Base-by-base conservation (phyloP, 768 basidiomycete species). In the Auriscalpium orientale region DNA sequence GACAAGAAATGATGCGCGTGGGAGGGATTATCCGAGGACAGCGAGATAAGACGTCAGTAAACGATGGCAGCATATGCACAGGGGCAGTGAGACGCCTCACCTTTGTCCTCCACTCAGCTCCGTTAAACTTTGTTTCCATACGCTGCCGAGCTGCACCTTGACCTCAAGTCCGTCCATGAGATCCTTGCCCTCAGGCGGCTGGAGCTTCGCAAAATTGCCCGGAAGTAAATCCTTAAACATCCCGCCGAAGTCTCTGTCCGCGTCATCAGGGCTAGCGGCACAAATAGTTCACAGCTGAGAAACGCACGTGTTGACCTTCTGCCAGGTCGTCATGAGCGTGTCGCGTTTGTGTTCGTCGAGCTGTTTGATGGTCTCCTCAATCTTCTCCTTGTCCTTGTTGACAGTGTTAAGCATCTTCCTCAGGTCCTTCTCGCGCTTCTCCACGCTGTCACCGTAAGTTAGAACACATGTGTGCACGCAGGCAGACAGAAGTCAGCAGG, bases 91-190 rank as follows among this genome's bases (percentile, higher is more conserved):
- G 20, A 38, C 46, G 15, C 69, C 84, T 57, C 58, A 94, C 92
- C 97, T 76, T 76, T 99, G 97, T 11, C 97, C 97, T 56, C 97
- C 97, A 64, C 92, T 95, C 53, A 99, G 76, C 67, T 99, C 97
- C 0, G 95, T 99, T 68, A 99, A 76, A 67, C 91, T 93, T 63
- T 94, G 91, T 70, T 99, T 99, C 97, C 97, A 99, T 0, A 99
- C 93, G 33, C 78, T 84, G 10, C 97, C 97, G 2, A 99, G 82
- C 62, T 81, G 85, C 11, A 99, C 97, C 68, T 98, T 99, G 71
- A 99, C 95, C 68, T 99, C 97, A 8, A 99, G 81, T 37, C 97
- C 97, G 55, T 93, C 82, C 72, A 92, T 95, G 58, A 99, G 76
- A 67, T 98, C 94, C 69, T 91, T 85, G 0, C 89, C 89, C 38